Base-by-base conservation (phyloP, 2,329 filamentous ascomycete species). In the Pseudovirgaria hyperparasitica region DNA sequence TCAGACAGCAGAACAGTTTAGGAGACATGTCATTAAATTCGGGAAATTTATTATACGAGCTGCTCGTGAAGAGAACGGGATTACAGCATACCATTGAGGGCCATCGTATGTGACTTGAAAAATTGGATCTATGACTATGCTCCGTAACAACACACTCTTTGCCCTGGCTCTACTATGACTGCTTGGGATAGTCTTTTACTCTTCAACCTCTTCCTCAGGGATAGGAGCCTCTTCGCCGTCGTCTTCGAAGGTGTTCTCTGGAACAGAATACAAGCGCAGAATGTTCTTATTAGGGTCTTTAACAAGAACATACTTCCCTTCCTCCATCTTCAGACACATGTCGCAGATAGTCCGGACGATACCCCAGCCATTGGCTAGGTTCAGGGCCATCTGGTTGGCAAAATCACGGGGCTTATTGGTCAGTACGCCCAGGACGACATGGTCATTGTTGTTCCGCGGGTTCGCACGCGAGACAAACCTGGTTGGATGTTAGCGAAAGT, bases 391-490 rank as follows among this genome's bases (percentile, higher is more conserved):
- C 68, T 98, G 90, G 49, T 72, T 70, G 37, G 90, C 90, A 45
- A 98, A 96, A 53, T 98, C 92, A 45, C 82, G 78, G 19, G 90
- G 90, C 68, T 98, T 98, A 77, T 92, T 96, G 58, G 86, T 86
- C 17, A 94, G 71, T 31, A 98, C 90, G 44, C 90, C 90, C 27
- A 98, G 75, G 40, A 98, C 76, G 50, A 96, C 81, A 62, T 98
- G 90, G 58, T 84, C 84, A 54, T 92, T 81, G 52, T 90, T 85
- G 46, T 72, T 75, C 65, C 90, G 87, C 41, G 90, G 87, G 66
- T 87, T 93, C 44, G 76, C 72, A 47, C 90, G 85, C 28, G 87
- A 94, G 37, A 98, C 85, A 62, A 98, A 98, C 46, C 87, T 87
- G 42, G 34, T 23, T 6, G 2, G 15, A 23, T 21, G 37, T 57